Base-by-base conservation (phyloP, 495 filamentous ascomycete genomes). In the Neurospora sp. region DNA sequence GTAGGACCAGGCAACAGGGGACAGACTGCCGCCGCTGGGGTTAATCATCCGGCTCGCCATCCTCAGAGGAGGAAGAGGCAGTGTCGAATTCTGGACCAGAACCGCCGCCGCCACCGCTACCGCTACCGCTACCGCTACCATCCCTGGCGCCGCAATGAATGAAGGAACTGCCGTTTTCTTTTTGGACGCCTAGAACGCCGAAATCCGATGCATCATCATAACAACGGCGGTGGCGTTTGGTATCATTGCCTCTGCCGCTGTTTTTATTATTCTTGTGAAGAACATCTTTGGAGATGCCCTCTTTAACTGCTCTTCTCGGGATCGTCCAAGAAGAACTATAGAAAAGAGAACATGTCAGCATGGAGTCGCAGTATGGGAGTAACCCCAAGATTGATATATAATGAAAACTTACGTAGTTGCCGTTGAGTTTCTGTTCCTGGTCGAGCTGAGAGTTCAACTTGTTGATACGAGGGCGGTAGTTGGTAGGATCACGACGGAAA, bases 391-490 rank as follows among this genome's bases (percentile, higher is more conserved):
- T 16, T 37, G 14, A 74, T 18, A 37, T 7, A 39, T 22, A 7
- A 3, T 2, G 38, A 39, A 61, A 44, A 88, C 90, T 87, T 87
- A 93, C 91, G 85, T 91, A 98, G 83, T 98, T 98, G 74, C 96
- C 96, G 75, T 80, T 84, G 77, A 94, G 76, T 88, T 99, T 99
- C 86, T 99, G 96, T 79, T 98, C 96, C 80, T 97, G 94, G 81
- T 99, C 96, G 75, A 97, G 85, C 83, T 98, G 96, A 80, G 91
- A 94, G 81, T 97, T 90, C 77, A 89, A 84, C 88, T 99, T 99
- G 89, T 99, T 99, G 88, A 99, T 99, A 81, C 96, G 92, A 53
- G 96, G 96, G 40, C 96, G 89, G 86, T 89, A 99, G 77, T 94
- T 97, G 83, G 92, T 96, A 73, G 96, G 95, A 80, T 98, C 96